Conservation (phyloP, 2,329 filamentous ascomycete genomes). For the Verticillium dahliae region DNA sequence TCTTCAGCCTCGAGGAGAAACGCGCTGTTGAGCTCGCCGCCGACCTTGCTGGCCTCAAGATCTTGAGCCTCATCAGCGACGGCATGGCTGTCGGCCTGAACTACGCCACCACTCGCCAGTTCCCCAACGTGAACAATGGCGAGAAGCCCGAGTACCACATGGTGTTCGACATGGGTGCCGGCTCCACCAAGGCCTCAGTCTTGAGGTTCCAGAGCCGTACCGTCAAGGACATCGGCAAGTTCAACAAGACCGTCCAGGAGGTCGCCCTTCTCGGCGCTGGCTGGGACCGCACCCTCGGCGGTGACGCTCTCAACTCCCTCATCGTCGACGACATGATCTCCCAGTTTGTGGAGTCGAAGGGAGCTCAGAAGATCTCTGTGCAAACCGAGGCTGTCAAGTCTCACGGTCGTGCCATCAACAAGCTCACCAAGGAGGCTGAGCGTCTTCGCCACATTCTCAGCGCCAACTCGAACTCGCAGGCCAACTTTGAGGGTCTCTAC, state of each 20-base stretch:
- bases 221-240: slow-evolving; percentile 87
- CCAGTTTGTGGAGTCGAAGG: slow-evolving; percentile 66
- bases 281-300: slow-evolving; percentile 86
- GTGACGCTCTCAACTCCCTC: slow-evolving; percentile 80
- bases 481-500: slow-evolving; percentile 82
- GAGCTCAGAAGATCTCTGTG: slow-evolving; percentile 58
- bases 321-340: slow-evolving; percentile 85
- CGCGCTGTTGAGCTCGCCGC: slow-evolving; percentile 78
- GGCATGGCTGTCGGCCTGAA: slow-evolving; percentile 89
- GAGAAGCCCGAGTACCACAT: slow-evolving; percentile 86
- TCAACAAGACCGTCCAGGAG: slow-evolving; percentile 95
- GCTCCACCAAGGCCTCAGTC: slow-evolving; percentile 84
- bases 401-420: slow-evolving; percentile 80
- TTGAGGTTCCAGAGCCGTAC: slow-evolving; percentile 82
- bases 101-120: slow-evolving; percentile 87
- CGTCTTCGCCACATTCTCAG: slow-evolving; percentile 83
- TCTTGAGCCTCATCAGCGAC: slow-evolving; percentile 80
- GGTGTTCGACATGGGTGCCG: slow-evolving; percentile 96
- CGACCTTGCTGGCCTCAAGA: slow-evolving; percentile 78
- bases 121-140: slow-evolving; percentile 76
- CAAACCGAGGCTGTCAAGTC: slow-evolving; percentile 56
- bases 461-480: slow-evolving; percentile 76
- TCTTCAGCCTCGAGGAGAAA: slow-evolving; percentile 87
- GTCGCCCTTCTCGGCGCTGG: slow-evolving; percentile 81
- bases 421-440: slow-evolving; percentile 90